A percentile compares a stretch with the other conserved stretches of the same genome.
Evolutionary conservation across 2,329 filamentous ascomycete genomes (phyloP).

Genomic region (Teratosphaeria zuluensis): DNA sequence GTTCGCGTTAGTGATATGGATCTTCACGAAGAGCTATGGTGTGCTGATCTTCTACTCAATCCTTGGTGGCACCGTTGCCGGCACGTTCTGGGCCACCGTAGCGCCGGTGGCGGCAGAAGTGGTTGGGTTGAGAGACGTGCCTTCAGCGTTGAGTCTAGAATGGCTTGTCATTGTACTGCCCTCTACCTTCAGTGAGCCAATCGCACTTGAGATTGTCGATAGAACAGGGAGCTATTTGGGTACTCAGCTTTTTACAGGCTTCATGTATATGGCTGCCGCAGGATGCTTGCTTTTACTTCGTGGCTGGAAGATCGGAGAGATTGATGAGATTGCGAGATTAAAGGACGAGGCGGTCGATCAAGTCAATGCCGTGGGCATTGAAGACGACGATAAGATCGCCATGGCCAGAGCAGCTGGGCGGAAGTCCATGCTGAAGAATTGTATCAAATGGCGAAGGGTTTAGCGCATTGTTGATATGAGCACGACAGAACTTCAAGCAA

Average conservation of each 20-base stretch:
- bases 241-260: conserved; percentile 51
- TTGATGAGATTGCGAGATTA: conserved; percentile 33
- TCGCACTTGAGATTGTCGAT: conserved; percentile 45
- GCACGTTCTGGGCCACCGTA: conserved; percentile 57
- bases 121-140: conserved; percentile 58
- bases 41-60: conserved; percentile 63
- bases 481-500: too few species aligned
- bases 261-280: conserved; percentile 52
- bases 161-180: conserved; percentile 66
- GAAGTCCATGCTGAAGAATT: conserved; percentile 17
- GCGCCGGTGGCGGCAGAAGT: conserved; percentile 65
- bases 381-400: conserved; percentile 13
- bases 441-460: conserved; percentile 24
- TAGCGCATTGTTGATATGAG: conserved; percentile 4
- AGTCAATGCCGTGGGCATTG: conserved; percentile 16
- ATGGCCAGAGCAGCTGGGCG: conserved; percentile 16
- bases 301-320: conserved; percentile 51
- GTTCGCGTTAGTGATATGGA: conserved; percentile 63
- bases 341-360: conserved; percentile 17
- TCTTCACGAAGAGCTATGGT: conserved; percentile 56
- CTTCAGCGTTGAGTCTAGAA: conserved; percentile 58
- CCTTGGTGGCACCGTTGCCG: conserved; percentile 55
- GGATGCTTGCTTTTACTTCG: conserved; percentile 45
- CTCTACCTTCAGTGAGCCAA: conserved; percentile 52
- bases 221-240: conserved; percentile 44